A percentile compares a stretch with the other conserved stretches of the same genome.
Evolutionary conservation across 2,329 filamentous ascomycete species (phyloP).

Genomic region (Penicillium frequentans): DNA sequence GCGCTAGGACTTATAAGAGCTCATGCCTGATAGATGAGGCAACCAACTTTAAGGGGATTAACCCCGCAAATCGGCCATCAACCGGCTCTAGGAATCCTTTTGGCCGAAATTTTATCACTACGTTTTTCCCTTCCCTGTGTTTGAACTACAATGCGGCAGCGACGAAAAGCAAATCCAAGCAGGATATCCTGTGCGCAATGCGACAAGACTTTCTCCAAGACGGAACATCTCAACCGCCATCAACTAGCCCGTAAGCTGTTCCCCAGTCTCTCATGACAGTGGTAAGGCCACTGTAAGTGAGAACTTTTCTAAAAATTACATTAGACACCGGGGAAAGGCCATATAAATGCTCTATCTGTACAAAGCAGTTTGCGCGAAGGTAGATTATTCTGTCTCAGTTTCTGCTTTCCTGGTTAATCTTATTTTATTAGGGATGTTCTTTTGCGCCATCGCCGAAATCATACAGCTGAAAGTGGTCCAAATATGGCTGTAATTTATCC

Average conservation of each 20-base stretch:
- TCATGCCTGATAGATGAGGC: not conserved
- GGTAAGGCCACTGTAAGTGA: not conserved
- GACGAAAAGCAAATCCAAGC: not conserved
- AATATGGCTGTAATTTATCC: not conserved
- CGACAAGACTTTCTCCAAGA: constrained; percentile 11
- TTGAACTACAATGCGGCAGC: not conserved
- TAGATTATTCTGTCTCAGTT: not conserved
- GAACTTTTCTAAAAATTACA: not conserved
- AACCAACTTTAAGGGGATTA: not conserved
- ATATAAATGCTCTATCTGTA: constrained; percentile 7
- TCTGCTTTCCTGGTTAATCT: not conserved
- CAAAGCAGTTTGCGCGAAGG: constrained; percentile 5
- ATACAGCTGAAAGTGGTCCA: not conserved
- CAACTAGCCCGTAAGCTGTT: constrained; percentile 3
- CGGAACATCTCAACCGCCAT: constrained; percentile 10
- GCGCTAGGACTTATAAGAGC: not conserved
- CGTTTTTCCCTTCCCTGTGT: not conserved
- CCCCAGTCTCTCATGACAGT: not conserved
- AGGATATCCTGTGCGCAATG: constrained; percentile 8
- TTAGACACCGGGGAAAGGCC: constrained; percentile 10
- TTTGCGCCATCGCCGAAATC: constrained; percentile 9
- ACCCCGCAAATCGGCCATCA: not conserved
- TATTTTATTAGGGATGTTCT: constrained; percentile 4
- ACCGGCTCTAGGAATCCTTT: not conserved
- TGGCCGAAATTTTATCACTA: not conserved